Percentiles rank a stretch among this genome's conserved stretches.
phyloP scores from a whole-genome alignment of 257 asterid genomes.

The Solanum sitiens region DNA sequence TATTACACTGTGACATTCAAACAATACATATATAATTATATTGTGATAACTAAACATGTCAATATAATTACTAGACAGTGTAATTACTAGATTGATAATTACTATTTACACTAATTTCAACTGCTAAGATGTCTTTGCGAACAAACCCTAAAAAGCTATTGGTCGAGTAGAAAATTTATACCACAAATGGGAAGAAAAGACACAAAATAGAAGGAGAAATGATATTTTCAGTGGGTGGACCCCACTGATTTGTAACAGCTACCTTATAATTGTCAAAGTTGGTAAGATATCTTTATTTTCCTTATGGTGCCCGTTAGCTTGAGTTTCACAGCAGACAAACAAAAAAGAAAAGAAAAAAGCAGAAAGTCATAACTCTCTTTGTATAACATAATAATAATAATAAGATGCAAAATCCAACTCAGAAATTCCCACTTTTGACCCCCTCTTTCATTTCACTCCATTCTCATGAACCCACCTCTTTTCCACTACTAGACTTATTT shows the following conservation, averaged over 20 bases:
- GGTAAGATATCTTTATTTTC: constrained; percentile 18
- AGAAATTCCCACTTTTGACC: constrained; percentile 30
- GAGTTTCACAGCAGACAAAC: constrained; percentile 16
- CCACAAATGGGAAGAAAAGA: not conserved
- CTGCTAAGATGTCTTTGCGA: too few relatives aligned
- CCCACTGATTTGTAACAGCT: constrained; percentile 3
- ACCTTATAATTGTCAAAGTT: constrained; percentile 26
- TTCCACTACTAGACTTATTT: not conserved
- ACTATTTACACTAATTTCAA: too few relatives aligned
- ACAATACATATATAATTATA: accelerated
- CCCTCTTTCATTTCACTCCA: constrained; percentile 14
- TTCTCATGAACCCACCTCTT: constrained; percentile 32
- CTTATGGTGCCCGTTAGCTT: constrained; percentile 20
- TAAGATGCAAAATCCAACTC: constrained; percentile 38
- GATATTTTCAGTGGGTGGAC: not conserved
- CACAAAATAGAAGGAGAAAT: not conserved
- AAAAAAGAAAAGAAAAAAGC: not conserved
- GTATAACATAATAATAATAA: not conserved
- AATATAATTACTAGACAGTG: too few relatives aligned
- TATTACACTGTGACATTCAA: too few relatives aligned
- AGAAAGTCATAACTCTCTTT: constrained; percentile 9
- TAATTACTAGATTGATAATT: too few relatives aligned
- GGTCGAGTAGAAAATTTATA: not conserved
- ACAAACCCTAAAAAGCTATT: too few relatives aligned
- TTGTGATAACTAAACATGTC: too few relatives aligned